Base-by-base conservation (phyloP, 495 filamentous ascomycete genomes). In the Daldinia vernicosa region DNA sequence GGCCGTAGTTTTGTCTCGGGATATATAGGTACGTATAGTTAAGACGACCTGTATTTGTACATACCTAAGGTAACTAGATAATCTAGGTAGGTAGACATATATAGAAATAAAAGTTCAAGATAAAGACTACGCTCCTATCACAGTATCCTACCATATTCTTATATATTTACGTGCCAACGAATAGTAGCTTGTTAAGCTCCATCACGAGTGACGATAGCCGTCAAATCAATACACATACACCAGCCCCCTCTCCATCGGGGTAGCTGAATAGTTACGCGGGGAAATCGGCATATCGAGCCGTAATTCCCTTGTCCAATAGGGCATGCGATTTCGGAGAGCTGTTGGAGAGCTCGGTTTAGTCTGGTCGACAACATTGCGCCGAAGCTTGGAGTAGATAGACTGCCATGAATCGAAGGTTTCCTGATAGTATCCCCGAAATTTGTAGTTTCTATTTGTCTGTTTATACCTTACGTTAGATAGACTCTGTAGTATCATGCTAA, bases 261-360 rank as follows among this genome's bases (percentile, higher is more conserved):
- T 69, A 66, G 45, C 45, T 59, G 12, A 50, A 22, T 24, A 63
- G 14, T 19, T 66, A 59, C 51, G 71, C 58, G 71, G 71, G 71
- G 71, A 66, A 63, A 17, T 52, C 61, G 66, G 71, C 61, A 67
- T 56, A 27, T 62, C 61, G 61, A 61, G 66, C 66, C 56, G 65
- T n/a, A 27, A 58, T 58, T 28, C 70, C 65, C 56, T 37, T 27
- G 33, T 45, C 52, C 65, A 54, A 61, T 62, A 14, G 30, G n/a
- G 37, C 33, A 15, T 53, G 66, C 71, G 57, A 47, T 69, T 70
- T 74, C 66, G 71, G 71, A 66, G 66, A 61, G 26, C 26, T 35
- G 24, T 63, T 63, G 61, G 61, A 62, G 61, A 56, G 56, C 17
- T 58, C 54, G 45, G 61, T 32, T 68, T 26, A 43, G 47, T 47